These are phyloP conservation scores for Penicillium janthinellum DNA, from an alignment of 2,329 filamentous ascomycete genomes.

Conservation along the genomic window DNA sequence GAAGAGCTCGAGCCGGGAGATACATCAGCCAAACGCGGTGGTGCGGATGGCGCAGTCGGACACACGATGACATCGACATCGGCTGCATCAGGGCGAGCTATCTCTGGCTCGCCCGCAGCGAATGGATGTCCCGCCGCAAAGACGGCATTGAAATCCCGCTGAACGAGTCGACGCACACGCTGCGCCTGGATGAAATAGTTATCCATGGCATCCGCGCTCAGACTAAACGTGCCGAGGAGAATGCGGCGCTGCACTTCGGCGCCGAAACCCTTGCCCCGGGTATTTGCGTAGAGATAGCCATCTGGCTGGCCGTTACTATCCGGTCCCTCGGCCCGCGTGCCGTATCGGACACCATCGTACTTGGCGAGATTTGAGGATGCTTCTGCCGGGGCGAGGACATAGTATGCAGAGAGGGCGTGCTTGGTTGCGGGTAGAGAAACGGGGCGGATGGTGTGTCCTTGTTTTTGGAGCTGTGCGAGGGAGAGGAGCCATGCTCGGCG, in stretches of 20 bases:
- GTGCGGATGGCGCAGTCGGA: constrained; percentile 78
- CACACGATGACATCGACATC: constrained; percentile 81
- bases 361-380: constrained; percentile 95
- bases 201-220: constrained; percentile 87
- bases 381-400: constrained; percentile 91
- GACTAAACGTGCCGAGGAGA: constrained; percentile 82
- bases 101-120: constrained; percentile 10
- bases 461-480: constrained; percentile 59
- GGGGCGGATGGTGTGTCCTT: constrained; percentile 72
- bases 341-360: constrained; percentile 96
- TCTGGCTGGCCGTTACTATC: constrained; percentile 56
- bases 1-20: constrained; percentile 34
- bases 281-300: constrained; percentile 70
- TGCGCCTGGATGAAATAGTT: constrained; percentile 98
- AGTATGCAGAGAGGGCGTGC: constrained; percentile 88
- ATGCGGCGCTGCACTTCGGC: constrained; percentile 84
- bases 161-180: constrained; percentile 78
- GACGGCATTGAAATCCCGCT: constrained; percentile 79
- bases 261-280: constrained; percentile 75
- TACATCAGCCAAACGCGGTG: constrained; percentile 66
- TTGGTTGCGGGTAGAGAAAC: constrained; percentile 82
- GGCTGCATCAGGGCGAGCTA: constrained; percentile 6
- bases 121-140: constrained; percentile 74
- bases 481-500: constrained; percentile 68
- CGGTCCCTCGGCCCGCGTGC: constrained; percentile 55